These are phyloP conservation scores for Pseudomassariella vexata DNA, from an alignment of 2,329 filamentous ascomycete species.

Conservation along the genomic window DNA sequence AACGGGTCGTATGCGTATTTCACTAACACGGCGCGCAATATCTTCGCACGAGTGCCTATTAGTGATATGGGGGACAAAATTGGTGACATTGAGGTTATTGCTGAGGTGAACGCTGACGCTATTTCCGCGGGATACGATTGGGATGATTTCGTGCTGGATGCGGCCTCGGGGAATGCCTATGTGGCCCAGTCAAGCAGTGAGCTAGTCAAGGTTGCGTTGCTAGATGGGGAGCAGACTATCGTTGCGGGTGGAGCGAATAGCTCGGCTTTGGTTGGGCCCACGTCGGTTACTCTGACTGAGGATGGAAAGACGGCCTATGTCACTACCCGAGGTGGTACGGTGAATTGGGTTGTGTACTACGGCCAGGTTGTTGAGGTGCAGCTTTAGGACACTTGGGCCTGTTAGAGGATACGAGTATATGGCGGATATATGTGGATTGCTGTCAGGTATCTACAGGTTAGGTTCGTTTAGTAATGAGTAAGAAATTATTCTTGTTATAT, in stretches of 20 bases:
- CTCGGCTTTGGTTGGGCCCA: background rate
- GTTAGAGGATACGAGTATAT: too few species aligned
- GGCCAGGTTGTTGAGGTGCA: conserved; percentile 3
- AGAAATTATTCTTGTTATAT: too few species aligned
- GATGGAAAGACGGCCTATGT: background rate
- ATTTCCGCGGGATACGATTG: conserved; percentile 1
- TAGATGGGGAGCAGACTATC: background rate
- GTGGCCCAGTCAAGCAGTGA: conserved; percentile 1
- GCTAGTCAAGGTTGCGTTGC: background rate
- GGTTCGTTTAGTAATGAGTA: too few species aligned
- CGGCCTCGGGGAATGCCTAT: conserved; percentile 1
- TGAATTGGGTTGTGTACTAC: conserved; percentile 1
- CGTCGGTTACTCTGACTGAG: background rate
- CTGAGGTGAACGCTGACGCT: background rate
- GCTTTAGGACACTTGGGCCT: background rate
- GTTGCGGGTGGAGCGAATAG: conserved; percentile 2
- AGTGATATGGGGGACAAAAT: conserved; percentile 2
- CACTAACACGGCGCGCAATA: conserved; percentile 7
- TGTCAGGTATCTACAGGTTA: too few species aligned
- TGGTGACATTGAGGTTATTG: background rate
- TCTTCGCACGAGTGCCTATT: conserved; percentile 8
- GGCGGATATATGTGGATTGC: too few species aligned
- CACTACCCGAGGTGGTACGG: conserved; percentile 1
- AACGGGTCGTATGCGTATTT: conserved; percentile 8
- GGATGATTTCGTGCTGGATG: conserved; percentile 1